phyloP scores from a whole-genome alignment of 2,329 filamentous ascomycete species.

The Alternaria sp. region DNA sequence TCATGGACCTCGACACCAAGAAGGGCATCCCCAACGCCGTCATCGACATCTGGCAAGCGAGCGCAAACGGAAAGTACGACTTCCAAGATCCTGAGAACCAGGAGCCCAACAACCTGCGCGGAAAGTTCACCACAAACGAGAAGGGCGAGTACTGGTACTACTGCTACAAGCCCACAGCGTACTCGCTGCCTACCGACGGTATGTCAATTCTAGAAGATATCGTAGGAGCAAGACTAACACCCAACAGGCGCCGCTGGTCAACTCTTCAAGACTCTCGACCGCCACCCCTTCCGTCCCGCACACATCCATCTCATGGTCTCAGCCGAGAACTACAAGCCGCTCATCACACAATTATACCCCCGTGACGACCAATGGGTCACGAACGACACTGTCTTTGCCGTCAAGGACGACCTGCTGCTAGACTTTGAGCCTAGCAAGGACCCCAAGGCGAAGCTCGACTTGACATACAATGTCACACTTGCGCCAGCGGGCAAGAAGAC shows the following conservation, averaged over 20 bases:
- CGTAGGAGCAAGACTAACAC: neutral
- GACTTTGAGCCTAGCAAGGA: conserved; percentile 61
- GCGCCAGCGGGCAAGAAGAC: conserved; percentile 50
- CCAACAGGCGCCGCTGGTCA: conserved; percentile 57
- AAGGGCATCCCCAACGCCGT: conserved; percentile 71
- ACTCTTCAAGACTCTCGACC: conserved; percentile 61
- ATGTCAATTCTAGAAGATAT: conserved; percentile 3
- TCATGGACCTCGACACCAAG: conserved; percentile 69
- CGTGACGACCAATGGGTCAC: conserved; percentile 63
- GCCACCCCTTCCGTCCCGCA: conserved; percentile 66
- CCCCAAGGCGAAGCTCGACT: conserved; percentile 63
- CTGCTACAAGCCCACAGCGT: conserved; percentile 76
- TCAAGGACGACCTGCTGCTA: conserved; percentile 66
- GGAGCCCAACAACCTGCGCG: conserved; percentile 74
- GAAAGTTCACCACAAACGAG: conserved; percentile 74
- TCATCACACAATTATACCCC: conserved; percentile 66
- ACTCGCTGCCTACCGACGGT: conserved; percentile 72
- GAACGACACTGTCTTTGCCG: conserved; percentile 67
- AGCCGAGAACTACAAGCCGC: conserved; percentile 62
- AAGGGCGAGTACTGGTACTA: conserved; percentile 76
- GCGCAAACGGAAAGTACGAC: conserved; percentile 77
- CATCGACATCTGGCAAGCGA: conserved; percentile 81
- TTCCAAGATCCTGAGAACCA: conserved; percentile 77
- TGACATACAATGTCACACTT: conserved; percentile 67
- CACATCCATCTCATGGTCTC: conserved; percentile 66